Evolutionary conservation across 345 rosid genomes (phyloP).

Genomic region (Corchorus olitorius): DNA sequence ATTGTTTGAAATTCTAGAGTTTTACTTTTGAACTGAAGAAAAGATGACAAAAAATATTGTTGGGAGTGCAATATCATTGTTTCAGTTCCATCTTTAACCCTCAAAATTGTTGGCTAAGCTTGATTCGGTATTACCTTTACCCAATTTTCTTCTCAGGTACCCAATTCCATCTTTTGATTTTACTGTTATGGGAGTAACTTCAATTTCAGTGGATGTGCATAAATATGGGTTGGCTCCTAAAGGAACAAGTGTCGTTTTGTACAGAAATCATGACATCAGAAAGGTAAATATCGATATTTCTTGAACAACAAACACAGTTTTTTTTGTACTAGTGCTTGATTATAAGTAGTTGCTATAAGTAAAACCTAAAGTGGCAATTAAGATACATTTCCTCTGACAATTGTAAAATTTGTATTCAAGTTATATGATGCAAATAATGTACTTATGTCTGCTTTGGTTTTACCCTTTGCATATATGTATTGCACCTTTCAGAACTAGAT

Average conservation of each 20-base stretch:
- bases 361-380: background rate
- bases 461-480: background rate
- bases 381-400: background rate
- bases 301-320: background rate
- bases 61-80: background rate
- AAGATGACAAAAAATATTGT: background rate
- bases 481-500: background rate
- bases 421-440: background rate
- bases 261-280: conserved; percentile 93
- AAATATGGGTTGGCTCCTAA: conserved; percentile 96
- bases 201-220: conserved; percentile 89
- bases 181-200: conserved; percentile 84
- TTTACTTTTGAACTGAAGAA: background rate
- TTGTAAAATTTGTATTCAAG: background rate
- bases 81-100: background rate
- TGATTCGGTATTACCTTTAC: background rate
- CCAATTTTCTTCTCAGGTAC: conserved; percentile 48
- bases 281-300: conserved; percentile 49
- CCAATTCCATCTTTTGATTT: conserved; percentile 90
- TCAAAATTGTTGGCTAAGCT: background rate
- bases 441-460: background rate
- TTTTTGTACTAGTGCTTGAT: background rate
- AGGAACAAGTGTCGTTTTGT: conserved; percentile 91
- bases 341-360: conserved; percentile 7
- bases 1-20: background rate